Evolutionary conservation across 805 yeast species (phyloP).

Genomic region (Saitoella complicata): DNA sequence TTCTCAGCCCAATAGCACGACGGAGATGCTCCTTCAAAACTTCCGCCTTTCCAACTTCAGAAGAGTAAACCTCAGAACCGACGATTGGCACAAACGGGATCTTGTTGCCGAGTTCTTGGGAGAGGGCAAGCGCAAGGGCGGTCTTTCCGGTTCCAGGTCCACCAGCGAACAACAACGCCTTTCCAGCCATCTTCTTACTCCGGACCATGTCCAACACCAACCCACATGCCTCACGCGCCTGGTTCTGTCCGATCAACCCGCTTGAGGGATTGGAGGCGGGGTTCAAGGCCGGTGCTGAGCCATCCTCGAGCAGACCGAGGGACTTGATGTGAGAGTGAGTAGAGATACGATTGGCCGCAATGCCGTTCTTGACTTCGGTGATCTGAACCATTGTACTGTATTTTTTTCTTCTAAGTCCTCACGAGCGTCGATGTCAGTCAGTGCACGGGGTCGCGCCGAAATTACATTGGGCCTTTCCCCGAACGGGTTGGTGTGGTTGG

Average conservation of each 20-base stretch:
- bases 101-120: constrained; percentile 91
- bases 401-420: not conserved
- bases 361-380: constrained; percentile 50
- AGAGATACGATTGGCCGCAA: constrained; percentile 58
- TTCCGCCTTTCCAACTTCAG: constrained; percentile 95
- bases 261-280: constrained; percentile 71
- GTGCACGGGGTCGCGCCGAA: too few species aligned
- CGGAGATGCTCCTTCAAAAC: constrained; percentile 92
- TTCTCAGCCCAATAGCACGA: constrained; percentile 81
- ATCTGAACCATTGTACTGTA: constrained; percentile 54
- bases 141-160: constrained; percentile 99
- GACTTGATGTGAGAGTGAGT: constrained; percentile 97
- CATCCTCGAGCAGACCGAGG: constrained; percentile 80
- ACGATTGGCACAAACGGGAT: constrained; percentile 97
- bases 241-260: constrained; percentile 67
- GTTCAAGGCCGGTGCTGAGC: constrained; percentile 18
- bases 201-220: constrained; percentile 85
- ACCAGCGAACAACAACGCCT: constrained; percentile 90
- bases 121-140: constrained; percentile 86
- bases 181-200: constrained; percentile 83
- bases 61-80: constrained; percentile 82
- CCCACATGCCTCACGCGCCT: constrained; percentile 73
- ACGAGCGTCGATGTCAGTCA: too few species aligned
- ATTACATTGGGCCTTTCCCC: too few species aligned
- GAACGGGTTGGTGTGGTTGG: too few species aligned